These are phyloP conservation scores for Salix caprea DNA, from an alignment of 345 rosid genomes.

Conservation along the genomic window DNA sequence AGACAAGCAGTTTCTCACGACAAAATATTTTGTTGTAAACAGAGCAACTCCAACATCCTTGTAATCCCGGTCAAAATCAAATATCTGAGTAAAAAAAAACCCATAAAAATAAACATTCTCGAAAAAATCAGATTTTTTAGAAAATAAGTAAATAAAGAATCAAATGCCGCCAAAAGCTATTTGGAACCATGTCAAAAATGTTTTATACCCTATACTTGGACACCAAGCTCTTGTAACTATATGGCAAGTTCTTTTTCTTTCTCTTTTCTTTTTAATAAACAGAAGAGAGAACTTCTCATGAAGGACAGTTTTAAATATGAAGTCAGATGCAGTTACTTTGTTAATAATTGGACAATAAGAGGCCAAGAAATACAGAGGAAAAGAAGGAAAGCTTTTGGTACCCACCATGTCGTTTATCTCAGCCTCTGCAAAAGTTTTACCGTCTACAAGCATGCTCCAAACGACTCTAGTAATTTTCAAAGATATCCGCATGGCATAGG, in stretches of 20 bases:
- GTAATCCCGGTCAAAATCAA: constrained; percentile 97
- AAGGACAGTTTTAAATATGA: background rate
- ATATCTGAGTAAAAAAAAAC: constrained; percentile 47
- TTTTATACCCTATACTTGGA: background rate
- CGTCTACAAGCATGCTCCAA: constrained; percentile 97
- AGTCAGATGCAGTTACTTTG: background rate
- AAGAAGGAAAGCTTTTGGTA: constrained; percentile 11
- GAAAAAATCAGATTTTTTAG: background rate
- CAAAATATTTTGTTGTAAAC: constrained; percentile 78
- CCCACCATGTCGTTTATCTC: constrained; percentile 98
- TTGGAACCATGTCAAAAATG: background rate
- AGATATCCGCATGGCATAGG: constrained; percentile 95
- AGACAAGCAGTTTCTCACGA: constrained; percentile 77
- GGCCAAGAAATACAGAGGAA: background rate
- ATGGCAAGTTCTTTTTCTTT: background rate
- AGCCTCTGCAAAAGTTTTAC: constrained; percentile 97
- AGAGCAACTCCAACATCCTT: constrained; percentile 91
- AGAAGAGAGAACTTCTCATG: background rate
- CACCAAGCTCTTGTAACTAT: background rate
- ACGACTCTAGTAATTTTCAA: constrained; percentile 83
- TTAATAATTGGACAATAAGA: background rate
- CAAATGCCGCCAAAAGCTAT: background rate
- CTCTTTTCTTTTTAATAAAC: background rate
- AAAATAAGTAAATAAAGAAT: background rate
- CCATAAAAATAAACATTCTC: background rate